A percentile compares a stretch with the other conserved stretches of the same genome.
These are phyloP conservation scores for Dillenia turbinata DNA, from an alignment of 164 flowering plant species.

Conservation along the genomic window DNA sequence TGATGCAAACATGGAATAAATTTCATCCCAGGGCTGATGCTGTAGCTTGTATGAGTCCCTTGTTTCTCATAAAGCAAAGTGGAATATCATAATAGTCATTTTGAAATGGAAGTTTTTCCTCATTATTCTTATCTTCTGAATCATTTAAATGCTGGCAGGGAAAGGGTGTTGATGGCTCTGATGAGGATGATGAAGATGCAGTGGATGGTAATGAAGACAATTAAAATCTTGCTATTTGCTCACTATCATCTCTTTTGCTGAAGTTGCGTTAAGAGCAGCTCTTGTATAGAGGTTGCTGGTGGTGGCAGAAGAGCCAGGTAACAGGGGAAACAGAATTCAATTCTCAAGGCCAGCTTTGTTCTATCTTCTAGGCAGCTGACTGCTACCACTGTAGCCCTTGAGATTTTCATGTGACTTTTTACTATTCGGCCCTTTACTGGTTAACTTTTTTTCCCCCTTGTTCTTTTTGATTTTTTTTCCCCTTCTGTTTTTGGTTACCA, in stretches of 20 bases:
- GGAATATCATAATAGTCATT: background rate
- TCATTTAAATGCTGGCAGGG: slow-evolving; percentile 17
- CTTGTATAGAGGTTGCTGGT: slow-evolving; percentile 21
- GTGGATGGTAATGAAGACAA: slow-evolving; percentile 32
- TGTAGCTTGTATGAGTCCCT: too few species aligned
- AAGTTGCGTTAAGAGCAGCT: slow-evolving; percentile 12
- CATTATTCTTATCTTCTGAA: background rate
- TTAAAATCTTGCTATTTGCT: slow-evolving; percentile 6
- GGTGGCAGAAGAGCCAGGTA: slow-evolving; percentile 11
- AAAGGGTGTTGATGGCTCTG: slow-evolving; percentile 36
- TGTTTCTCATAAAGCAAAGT: background rate
- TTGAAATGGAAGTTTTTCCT: background rate
- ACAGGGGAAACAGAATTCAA: background rate
- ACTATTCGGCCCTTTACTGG: too few species aligned
- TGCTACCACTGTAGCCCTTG: background rate
- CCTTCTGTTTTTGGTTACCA: too few species aligned
- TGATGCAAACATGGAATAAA: too few species aligned
- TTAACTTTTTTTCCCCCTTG: too few species aligned
- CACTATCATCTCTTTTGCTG: background rate
- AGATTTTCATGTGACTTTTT: too few species aligned
- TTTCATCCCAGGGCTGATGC: too few species aligned
- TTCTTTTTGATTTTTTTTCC: too few species aligned
- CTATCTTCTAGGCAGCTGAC: slow-evolving; percentile 6
- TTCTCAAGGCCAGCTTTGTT: slow-evolving; percentile 1
- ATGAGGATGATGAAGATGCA: slow-evolving; percentile 41